Evolutionary conservation across 768 basidiomycete genomes (phyloP).

Genomic region (Boletus rex-veris): DNA sequence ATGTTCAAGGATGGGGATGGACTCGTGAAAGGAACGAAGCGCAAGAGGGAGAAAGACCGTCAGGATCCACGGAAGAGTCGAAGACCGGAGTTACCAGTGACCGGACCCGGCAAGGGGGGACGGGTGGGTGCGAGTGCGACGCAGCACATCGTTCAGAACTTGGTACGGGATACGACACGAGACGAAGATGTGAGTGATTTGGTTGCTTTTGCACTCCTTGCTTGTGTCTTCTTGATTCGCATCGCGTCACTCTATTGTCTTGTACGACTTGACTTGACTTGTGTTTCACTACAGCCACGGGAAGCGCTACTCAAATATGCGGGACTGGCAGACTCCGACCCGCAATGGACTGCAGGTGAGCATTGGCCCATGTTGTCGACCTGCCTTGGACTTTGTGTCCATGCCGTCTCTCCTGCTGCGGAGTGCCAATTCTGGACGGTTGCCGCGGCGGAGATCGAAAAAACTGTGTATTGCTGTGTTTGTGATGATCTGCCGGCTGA

Average conservation of each 20-base stretch:
- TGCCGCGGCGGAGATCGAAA: constrained; percentile 32
- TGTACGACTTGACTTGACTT: constrained; percentile 19
- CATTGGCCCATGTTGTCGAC: constrained; percentile 17
- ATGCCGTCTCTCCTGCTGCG: constrained; percentile 19
- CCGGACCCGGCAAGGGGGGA: constrained; percentile 90
- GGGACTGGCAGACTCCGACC: constrained; percentile 67
- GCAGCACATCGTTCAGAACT: constrained; percentile 92
- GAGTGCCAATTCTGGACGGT: constrained; percentile 25
- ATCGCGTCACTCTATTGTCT: constrained; percentile 9
- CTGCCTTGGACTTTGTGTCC: constrained; percentile 1
- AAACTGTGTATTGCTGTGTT: constrained; percentile 31
- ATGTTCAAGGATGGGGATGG: constrained; percentile 84
- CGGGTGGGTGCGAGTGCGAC: constrained; percentile 96
- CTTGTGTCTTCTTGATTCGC: constrained; percentile 2
- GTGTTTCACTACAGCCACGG: constrained; percentile 64
- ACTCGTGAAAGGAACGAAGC: constrained; percentile 70
- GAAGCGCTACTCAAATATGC: constrained; percentile 97
- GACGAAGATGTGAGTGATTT: constrained; percentile 87
- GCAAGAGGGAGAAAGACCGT: constrained; percentile 86
- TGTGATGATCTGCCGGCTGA: constrained; percentile 43
- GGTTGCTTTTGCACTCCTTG: constrained; percentile 11
- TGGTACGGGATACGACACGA: constrained; percentile 86
- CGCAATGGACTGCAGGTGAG: constrained; percentile 83
- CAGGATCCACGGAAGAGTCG: constrained; percentile 88
- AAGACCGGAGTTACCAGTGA: constrained; percentile 89